Conservation (phyloP, 2,329 filamentous ascomycete species). For the Hymenoscyphus albidus region DNA sequence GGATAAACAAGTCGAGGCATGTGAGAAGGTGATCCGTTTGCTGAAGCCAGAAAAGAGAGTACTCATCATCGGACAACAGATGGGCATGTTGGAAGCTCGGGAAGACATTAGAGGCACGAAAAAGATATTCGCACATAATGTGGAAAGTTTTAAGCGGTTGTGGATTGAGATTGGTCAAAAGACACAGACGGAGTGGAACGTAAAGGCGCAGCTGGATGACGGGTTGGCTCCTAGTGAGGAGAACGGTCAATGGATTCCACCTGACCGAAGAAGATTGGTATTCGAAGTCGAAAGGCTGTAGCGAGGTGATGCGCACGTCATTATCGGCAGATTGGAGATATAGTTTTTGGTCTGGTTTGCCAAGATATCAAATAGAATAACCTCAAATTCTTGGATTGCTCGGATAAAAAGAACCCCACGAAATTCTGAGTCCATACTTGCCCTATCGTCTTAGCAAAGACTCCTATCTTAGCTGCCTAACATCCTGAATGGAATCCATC, state of each 20-base stretch:
- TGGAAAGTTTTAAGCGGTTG: constrained; percentile 22
- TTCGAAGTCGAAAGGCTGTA: constrained; percentile 15
- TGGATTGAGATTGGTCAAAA: constrained; percentile 22
- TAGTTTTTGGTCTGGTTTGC: neutral
- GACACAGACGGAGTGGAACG: constrained; percentile 29
- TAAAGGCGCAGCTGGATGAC: constrained; percentile 26
- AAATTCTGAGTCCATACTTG: too few species aligned
- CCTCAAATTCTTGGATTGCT: too few species aligned
- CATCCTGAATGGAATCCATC: too few species aligned
- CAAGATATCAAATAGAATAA: neutral
- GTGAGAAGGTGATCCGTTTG: constrained; percentile 18
- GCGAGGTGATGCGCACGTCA: neutral
- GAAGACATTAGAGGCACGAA: constrained; percentile 3
- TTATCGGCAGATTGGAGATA: neutral
- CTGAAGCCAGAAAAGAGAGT: constrained; percentile 18
- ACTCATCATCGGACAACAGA: constrained; percentile 17
- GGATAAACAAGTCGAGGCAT: constrained; percentile 33
- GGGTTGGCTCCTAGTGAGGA: constrained; percentile 26
- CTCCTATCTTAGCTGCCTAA: too few species aligned
- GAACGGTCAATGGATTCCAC: constrained; percentile 29
- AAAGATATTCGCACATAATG: constrained; percentile 20
- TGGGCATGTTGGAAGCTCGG: constrained; percentile 14
- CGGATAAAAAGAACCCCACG: too few species aligned
- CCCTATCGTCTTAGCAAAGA: too few species aligned
- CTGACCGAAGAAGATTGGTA: constrained; percentile 16